A percentile compares a stretch with the other conserved stretches of the same genome.
These are phyloP conservation scores for Populus euphratica DNA, from an alignment of 345 rosid species.

Conservation along the genomic window DNA sequence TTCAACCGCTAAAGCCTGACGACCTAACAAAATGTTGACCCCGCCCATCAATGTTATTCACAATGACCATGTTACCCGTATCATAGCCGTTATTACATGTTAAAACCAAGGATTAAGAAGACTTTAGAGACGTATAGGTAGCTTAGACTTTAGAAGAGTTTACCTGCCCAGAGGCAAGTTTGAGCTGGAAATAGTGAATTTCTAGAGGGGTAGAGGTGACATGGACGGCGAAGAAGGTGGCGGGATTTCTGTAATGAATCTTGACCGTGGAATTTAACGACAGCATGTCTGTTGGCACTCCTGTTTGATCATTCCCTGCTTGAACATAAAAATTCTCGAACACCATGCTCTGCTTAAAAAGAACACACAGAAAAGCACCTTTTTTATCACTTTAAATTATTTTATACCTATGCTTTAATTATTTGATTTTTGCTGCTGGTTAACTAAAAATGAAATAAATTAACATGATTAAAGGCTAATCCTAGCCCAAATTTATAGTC, in stretches of 20 bases:
- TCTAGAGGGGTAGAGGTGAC: constrained; percentile 74
- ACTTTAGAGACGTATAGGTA: not conserved
- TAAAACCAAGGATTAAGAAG: not conserved
- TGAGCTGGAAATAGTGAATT: constrained; percentile 73
- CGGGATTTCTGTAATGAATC: constrained; percentile 76
- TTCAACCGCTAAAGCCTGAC: not conserved
- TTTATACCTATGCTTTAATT: not conserved
- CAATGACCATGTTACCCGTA: constrained; percentile 15
- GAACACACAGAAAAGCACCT: not conserved
- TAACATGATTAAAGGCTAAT: constrained; percentile 1
- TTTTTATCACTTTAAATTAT: not conserved
- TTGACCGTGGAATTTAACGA: constrained; percentile 84
- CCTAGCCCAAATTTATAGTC: not conserved
- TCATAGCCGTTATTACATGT: not conserved
- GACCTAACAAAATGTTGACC: not conserved
- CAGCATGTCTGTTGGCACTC: constrained; percentile 93
- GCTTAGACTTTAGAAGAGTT: not conserved
- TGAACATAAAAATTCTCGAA: constrained; percentile 78
- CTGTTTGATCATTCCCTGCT: constrained; percentile 79
- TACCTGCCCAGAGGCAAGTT: constrained; percentile 79
- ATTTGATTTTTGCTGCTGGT: not conserved
- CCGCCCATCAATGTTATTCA: not conserved
- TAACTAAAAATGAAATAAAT: not conserved
- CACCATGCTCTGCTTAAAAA: constrained; percentile 55
- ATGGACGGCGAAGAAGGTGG: constrained; percentile 85